Conservation (phyloP, 2,329 filamentous ascomycete species). For the Colletotrichum nymphaeae region DNA sequence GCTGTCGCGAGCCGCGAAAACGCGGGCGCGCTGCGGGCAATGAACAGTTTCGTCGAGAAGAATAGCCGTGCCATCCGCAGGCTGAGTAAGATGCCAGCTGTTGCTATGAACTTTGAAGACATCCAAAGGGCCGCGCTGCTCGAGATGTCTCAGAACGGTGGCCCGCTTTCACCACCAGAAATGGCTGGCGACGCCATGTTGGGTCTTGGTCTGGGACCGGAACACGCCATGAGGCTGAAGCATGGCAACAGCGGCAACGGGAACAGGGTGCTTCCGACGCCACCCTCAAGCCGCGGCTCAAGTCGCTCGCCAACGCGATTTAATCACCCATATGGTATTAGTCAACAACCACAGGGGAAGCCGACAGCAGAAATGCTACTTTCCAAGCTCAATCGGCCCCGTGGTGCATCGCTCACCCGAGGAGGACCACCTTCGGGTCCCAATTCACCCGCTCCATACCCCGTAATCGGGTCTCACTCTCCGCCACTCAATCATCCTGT, state of each 20-base stretch:
- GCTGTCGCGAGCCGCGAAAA: slow-evolving; percentile 55
- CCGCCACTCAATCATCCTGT: slow-evolving; percentile 40
- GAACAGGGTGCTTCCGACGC: slow-evolving; percentile 39
- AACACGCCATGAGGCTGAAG: background rate
- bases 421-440: background rate
- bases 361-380: slow-evolving; percentile 35
- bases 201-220: background rate
- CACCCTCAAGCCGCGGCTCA: slow-evolving; percentile 47
- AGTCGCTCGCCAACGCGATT: slow-evolving; percentile 42
- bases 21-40: slow-evolving; percentile 54
- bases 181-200: background rate
- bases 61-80: slow-evolving; percentile 56
- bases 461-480: slow-evolving; percentile 39
- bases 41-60: slow-evolving; percentile 55
- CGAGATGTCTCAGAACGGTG: slow-evolving; percentile 31
- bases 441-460: slow-evolving; percentile 1
- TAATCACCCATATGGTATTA: slow-evolving; percentile 18
- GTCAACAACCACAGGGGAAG: slow-evolving; percentile 3
- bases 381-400: slow-evolving; percentile 23
- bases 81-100: slow-evolving; percentile 52
- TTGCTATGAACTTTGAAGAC: slow-evolving; percentile 46
- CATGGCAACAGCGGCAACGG: slow-evolving; percentile 16
- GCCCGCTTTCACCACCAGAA: slow-evolving; percentile 16
- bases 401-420: slow-evolving; percentile 9
- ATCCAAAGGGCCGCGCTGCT: slow-evolving; percentile 41